Conservation (phyloP, 192 early-diverging fungal genomes). For the Lobulomyces angularis region DNA sequence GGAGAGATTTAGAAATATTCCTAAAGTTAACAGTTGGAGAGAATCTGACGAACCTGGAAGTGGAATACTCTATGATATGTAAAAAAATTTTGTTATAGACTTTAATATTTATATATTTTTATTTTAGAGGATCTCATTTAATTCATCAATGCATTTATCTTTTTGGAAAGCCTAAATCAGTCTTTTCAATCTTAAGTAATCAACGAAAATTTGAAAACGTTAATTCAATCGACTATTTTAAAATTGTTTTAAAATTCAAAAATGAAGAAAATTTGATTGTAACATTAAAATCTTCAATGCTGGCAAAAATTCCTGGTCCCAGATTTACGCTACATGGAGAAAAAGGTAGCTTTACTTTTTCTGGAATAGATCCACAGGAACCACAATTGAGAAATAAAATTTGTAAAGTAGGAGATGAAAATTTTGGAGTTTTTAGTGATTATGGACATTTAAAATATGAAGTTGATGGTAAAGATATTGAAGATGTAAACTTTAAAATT, state of each 20-base stretch:
- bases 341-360: constrained; percentile 52
- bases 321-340: constrained; percentile 58
- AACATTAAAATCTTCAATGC: constrained; percentile 52
- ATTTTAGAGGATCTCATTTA: constrained; percentile 14
- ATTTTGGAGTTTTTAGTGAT: no score
- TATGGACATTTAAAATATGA: no score
- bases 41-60: constrained; percentile 50
- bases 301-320: constrained; percentile 46
- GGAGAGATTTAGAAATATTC: constrained; percentile 57
- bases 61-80: constrained; percentile 64
- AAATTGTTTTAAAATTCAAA: constrained; percentile 47
- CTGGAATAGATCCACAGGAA: constrained; percentile 63
- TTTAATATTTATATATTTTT: no score
- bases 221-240: constrained; percentile 42
- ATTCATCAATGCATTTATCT: constrained; percentile 35
- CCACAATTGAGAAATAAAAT: no score
- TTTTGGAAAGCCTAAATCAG: constrained; percentile 51
- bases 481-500: no score
- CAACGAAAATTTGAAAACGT: constrained; percentile 45
- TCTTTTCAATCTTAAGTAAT: constrained; percentile 48
- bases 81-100: constrained; percentile 41
- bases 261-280: constrained; percentile 42
- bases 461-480: no score
- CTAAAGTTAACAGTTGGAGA: constrained; percentile 57
- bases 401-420: no score